Percentiles rank a stretch among this genome's conserved stretches.
Evolutionary conservation across 2,329 filamentous ascomycete genomes (phyloP).

Genomic region (Curvularia sp.): DNA sequence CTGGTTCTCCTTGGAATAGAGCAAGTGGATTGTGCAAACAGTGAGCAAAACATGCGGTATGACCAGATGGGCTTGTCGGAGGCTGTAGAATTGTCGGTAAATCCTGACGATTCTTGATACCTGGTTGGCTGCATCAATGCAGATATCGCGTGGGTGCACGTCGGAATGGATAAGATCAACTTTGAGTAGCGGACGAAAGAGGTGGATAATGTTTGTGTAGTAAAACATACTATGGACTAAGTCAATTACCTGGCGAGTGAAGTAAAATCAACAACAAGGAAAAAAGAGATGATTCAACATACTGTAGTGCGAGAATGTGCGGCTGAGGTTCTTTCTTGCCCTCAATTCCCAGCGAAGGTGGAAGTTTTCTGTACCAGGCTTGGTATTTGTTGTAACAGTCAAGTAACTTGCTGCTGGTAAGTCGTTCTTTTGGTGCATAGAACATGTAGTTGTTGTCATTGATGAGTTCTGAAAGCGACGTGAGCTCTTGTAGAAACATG

Average conservation of each 20-base stretch:
- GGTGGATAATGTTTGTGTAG: constrained; percentile 72
- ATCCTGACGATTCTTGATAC: constrained; percentile 53
- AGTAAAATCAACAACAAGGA: background rate
- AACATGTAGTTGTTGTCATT: constrained; percentile 75
- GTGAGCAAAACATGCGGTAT: constrained; percentile 54
- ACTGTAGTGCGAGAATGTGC: constrained; percentile 77
- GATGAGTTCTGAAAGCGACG: constrained; percentile 75
- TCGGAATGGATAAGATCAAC: constrained; percentile 64
- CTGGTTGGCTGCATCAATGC: constrained; percentile 59
- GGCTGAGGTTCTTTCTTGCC: constrained; percentile 66
- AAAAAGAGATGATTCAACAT: constrained; percentile 50
- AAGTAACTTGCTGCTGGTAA: constrained; percentile 70
- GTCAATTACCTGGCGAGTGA: constrained; percentile 15
- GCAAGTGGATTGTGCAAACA: constrained; percentile 54
- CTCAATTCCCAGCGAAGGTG: constrained; percentile 65
- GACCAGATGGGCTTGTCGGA: constrained; percentile 51
- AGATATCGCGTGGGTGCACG: constrained; percentile 70
- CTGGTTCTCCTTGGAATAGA: constrained; percentile 52
- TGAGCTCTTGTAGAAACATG: constrained; percentile 62
- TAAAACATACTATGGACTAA: constrained; percentile 65
- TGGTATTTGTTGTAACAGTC: constrained; percentile 72
- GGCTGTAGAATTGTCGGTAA: constrained; percentile 55
- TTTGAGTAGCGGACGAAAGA: constrained; percentile 77
- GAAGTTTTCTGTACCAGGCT: constrained; percentile 74
- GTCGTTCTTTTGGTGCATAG: constrained; percentile 71